Percentiles rank a stretch among this genome's conserved stretches.
Evolutionary conservation across 768 basidiomycete genomes (phyloP).

Genomic region (Lyophyllum decastes): DNA sequence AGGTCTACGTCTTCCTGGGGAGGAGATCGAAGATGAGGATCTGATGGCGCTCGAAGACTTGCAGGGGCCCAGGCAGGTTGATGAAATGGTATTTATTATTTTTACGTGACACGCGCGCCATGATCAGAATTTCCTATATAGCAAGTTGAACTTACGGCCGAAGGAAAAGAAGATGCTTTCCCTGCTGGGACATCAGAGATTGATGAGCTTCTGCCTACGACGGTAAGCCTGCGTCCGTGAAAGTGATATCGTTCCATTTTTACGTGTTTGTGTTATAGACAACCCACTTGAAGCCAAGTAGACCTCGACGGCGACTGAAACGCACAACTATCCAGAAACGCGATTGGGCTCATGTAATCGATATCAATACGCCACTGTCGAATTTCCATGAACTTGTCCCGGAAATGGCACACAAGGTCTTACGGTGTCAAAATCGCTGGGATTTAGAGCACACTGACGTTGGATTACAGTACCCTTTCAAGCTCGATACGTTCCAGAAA

Average conservation of each 20-base stretch:
- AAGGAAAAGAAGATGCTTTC: slow-evolving; percentile 14
- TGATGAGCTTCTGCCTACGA: slow-evolving; percentile 76
- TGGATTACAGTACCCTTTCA: slow-evolving; percentile 86
- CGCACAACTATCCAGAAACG: slow-evolving; percentile 67
- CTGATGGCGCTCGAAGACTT: slow-evolving; percentile 34
- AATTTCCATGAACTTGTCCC: slow-evolving; percentile 95
- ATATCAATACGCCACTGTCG: slow-evolving; percentile 84
- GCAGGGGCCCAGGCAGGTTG: slow-evolving; percentile 1
- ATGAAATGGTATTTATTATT: slow-evolving; percentile 19
- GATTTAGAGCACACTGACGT: neutral
- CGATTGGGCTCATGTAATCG: slow-evolving; percentile 98
- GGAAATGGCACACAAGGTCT: slow-evolving; percentile 91
- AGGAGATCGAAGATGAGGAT: slow-evolving; percentile 42
- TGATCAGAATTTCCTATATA: neutral
- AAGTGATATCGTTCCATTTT: neutral
- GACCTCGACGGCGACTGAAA: slow-evolving; percentile 40
- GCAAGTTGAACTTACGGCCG: slow-evolving; percentile 11
- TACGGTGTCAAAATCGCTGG: neutral
- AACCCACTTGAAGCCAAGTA: slow-evolving; percentile 57
- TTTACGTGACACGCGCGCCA: neutral
- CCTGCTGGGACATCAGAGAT: slow-evolving; percentile 48
- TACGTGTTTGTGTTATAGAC: slow-evolving; percentile 36
- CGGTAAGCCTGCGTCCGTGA: slow-evolving; percentile 31
- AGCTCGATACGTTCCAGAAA: slow-evolving; percentile 97
- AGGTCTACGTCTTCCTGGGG: slow-evolving; percentile 72